Conservation (phyloP, 1,284 basidiomycete species). For the Leccinum subrobustum region DNA sequence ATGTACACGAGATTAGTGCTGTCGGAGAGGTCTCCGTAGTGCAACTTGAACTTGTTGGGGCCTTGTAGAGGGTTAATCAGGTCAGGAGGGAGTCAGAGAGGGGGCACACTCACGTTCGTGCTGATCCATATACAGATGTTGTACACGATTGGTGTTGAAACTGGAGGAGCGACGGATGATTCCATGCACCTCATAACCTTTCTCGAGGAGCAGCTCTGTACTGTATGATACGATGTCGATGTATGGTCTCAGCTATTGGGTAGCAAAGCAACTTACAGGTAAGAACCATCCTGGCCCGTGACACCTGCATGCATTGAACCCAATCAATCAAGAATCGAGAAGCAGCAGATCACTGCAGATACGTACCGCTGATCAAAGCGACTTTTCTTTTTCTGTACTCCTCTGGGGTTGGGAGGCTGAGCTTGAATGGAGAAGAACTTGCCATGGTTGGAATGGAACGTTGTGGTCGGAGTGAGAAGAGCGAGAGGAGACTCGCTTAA, state of each 20-base stretch:
- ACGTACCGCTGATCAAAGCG: slow-evolving; percentile 81
- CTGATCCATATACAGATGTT: slow-evolving; percentile 86
- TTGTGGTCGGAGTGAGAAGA: slow-evolving; percentile 5
- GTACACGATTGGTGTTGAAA: slow-evolving; percentile 90
- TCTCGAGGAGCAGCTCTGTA: slow-evolving; percentile 79
- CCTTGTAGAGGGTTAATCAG: slow-evolving; percentile 39
- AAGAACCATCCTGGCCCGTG: slow-evolving; percentile 91
- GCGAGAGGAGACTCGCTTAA: no score
- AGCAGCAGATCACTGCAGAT: background rate
- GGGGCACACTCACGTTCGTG: slow-evolving; percentile 67
- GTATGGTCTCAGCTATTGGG: background rate
- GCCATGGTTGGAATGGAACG: slow-evolving; percentile 16
- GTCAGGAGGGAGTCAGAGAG: background rate
- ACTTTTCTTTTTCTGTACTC: slow-evolving; percentile 86
- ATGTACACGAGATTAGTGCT: slow-evolving; percentile 93
- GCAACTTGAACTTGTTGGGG: slow-evolving; percentile 80
- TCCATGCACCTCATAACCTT: slow-evolving; percentile 90
- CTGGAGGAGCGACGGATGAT: slow-evolving; percentile 92
- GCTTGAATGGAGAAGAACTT: slow-evolving; percentile 41
- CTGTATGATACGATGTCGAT: slow-evolving; percentile 38
- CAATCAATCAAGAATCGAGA: slow-evolving; percentile 5
- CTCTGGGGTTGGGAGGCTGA: slow-evolving; percentile 65
- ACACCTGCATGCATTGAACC: slow-evolving; percentile 61
- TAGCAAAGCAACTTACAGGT: slow-evolving; percentile 54
- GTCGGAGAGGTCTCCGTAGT: slow-evolving; percentile 90